Evolutionary conservation across 306 rosid species (phyloP).

Genomic region (Lablab purpureus): DNA sequence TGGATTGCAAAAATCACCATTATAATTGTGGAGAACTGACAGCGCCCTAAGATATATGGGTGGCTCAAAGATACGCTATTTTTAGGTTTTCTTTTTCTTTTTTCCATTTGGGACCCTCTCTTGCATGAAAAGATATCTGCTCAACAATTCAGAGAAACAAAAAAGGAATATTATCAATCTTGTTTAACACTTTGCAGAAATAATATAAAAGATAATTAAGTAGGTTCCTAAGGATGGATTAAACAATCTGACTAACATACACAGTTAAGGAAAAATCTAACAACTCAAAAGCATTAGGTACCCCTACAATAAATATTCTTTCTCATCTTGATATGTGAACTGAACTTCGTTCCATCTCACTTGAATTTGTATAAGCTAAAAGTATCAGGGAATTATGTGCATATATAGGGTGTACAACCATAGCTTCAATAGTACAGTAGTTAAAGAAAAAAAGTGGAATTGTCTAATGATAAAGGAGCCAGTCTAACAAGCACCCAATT

Average conservation of each 20-base stretch:
- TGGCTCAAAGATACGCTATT: slow-evolving; percentile 55
- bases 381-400: not conserved
- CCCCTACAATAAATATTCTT: slow-evolving; percentile 19
- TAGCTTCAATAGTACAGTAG: slow-evolving; percentile 9
- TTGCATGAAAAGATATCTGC: not conserved
- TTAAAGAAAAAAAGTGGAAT: not conserved
- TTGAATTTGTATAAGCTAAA: slow-evolving; percentile 12
- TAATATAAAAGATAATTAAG: not conserved
- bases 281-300: slow-evolving; percentile 16
- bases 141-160: not conserved
- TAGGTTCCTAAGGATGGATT: slow-evolving; percentile 15
- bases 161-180: not conserved
- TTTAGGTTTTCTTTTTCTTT: not conserved
- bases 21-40: slow-evolving; percentile 72
- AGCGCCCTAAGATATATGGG: slow-evolving; percentile 50
- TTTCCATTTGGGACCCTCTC: not conserved
- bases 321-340: slow-evolving; percentile 17
- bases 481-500: not conserved
- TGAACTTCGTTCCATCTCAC: not conserved
- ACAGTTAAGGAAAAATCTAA: slow-evolving; percentile 11
- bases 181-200: not conserved
- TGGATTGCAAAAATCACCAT: slow-evolving; percentile 60
- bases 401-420: slow-evolving; percentile 37
- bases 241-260: slow-evolving; percentile 8
- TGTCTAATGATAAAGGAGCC: not conserved